Evolutionary conservation across 306 rosid genomes (phyloP).

Genomic region (Rubus idaeus): DNA sequence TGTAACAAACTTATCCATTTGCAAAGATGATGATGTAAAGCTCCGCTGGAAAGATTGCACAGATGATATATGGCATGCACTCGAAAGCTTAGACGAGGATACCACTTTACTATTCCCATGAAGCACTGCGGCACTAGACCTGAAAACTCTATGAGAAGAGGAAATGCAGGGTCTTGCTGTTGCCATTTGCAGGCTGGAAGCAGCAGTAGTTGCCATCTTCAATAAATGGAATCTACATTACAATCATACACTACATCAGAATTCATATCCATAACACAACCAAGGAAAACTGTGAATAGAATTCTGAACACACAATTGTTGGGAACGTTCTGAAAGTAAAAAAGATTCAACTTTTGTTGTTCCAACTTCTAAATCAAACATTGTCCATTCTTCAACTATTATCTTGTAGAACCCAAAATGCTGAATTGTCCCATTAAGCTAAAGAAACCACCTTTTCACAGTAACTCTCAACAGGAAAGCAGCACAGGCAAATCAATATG

Average conservation of each 20-base stretch:
- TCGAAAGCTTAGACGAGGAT: conserved; percentile 56
- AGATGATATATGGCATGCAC: conserved; percentile 58
- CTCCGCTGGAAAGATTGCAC: conserved; percentile 38
- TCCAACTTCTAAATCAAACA: background rate
- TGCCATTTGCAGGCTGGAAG: conserved; percentile 66
- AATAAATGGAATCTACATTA: conserved; percentile 37
- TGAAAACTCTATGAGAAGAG: conserved; percentile 42
- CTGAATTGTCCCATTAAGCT: background rate
- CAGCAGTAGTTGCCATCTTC: conserved; percentile 66
- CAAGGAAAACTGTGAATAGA: background rate
- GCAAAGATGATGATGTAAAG: conserved; percentile 36
- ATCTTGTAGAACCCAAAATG: conserved; percentile 3
- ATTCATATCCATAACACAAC: conserved; percentile 11
- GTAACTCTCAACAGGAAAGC: background rate
- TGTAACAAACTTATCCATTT: conserved; percentile 42
- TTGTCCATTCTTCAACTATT: background rate
- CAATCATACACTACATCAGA: conserved; percentile 22
- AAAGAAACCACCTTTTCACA: background rate
- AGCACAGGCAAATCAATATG: background rate
- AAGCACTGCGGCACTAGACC: conserved; percentile 32
- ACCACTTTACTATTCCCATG: conserved; percentile 39
- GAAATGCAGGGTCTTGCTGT: conserved; percentile 49
- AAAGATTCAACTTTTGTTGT: background rate
- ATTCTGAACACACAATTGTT: background rate
- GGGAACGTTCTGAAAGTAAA: background rate